These are phyloP conservation scores for Pythium insidiosum DNA, from an alignment of 352 stramenopile genomes.

Conservation along the genomic window DNA sequence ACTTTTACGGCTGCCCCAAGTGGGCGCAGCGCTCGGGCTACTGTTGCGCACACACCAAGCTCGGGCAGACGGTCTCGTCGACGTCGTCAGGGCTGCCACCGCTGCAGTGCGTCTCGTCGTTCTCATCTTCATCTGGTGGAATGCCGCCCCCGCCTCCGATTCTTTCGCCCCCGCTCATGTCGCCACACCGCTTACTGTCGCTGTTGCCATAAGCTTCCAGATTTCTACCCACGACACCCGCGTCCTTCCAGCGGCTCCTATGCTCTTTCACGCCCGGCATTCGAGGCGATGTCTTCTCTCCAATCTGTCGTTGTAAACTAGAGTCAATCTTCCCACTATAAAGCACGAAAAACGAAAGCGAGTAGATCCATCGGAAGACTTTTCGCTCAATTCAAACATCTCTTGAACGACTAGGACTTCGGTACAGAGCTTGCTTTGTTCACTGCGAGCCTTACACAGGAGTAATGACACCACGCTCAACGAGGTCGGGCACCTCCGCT, in stretches of 20 bases:
- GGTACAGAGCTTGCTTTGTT: too few species aligned
- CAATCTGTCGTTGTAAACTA: too few species aligned
- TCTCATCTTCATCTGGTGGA: conserved; percentile 13
- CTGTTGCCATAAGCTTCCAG: conserved; percentile 42
- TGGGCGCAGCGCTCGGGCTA: conserved; percentile 80
- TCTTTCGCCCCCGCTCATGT: conserved; percentile 49
- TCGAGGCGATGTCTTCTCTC: too few species aligned
- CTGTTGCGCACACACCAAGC: conserved; percentile 81
- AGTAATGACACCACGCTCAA: conserved; percentile 68
- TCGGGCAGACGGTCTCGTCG: conserved; percentile 28
- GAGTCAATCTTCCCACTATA: neutral
- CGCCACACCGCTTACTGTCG: conserved; percentile 52
- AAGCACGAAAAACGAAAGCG: conserved; percentile 3
- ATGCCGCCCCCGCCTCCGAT: conserved; percentile 13
- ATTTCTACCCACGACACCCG: too few species aligned
- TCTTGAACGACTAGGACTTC: too few species aligned
- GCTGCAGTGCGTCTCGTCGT: conserved; percentile 15
- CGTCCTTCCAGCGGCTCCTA: too few species aligned
- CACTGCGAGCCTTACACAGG: conserved; percentile 49
- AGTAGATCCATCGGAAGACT: conserved; percentile 14
- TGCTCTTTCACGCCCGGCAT: too few species aligned
- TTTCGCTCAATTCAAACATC: neutral
- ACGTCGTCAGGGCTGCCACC: conserved; percentile 4
- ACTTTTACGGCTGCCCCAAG: conserved; percentile 72
- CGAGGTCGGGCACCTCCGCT: conserved; percentile 79